Base-by-base conservation (phyloP, 2,329 filamentous ascomycete species). In the Fusarium siculi region DNA sequence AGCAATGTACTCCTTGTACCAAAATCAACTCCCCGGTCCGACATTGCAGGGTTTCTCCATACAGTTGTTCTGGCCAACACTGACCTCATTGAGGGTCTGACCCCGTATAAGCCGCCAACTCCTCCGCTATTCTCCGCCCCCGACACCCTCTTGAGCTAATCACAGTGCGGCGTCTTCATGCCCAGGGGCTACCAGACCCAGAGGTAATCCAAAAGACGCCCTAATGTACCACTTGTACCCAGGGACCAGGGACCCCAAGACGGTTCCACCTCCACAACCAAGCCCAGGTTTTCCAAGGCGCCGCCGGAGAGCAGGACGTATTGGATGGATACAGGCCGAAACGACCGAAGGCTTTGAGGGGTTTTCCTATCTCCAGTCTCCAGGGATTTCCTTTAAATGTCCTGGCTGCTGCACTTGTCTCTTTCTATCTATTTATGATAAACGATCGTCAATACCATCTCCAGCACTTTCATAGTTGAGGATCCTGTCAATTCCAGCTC, bases 11-110 rank as follows among this genome's bases (percentile, higher is more conserved):
- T 49, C 19, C 28, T 25, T n/a, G 66, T 70, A 73, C 66, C 52
- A 34, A 34, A 39, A 55, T 34, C 52, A 43, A 54, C 50, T 40
- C 66, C 62, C 70, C 62, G 66, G 66, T 36, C 62, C 57, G 62
- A 73, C 46, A 68, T 63, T 50, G 28, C 71, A 73, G 67, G 76
- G 74, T 53, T 77, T 77, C 76, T 77, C 76, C 76, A 77, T 73
- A 69, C 65, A 70, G 47, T 66, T 60, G 68, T 64, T 64, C 57
- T 75, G 55, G 61, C 65, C 46, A 56, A 44, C 63, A 67, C 69
- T 77, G 75, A 75, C 72, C 71, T 74, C 75, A 71, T 74, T 66
- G 75, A 68, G 74, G 72, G 68, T 62, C 64, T n/a, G 49, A 44
- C 66, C 70, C 74, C 69, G 63, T 77, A 68, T 57, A 74, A 66